Percentiles rank a stretch among this genome's conserved stretches.
phyloP scores from a whole-genome alignment of 2,329 filamentous ascomycete genomes.

The Aspergillus unguis region DNA sequence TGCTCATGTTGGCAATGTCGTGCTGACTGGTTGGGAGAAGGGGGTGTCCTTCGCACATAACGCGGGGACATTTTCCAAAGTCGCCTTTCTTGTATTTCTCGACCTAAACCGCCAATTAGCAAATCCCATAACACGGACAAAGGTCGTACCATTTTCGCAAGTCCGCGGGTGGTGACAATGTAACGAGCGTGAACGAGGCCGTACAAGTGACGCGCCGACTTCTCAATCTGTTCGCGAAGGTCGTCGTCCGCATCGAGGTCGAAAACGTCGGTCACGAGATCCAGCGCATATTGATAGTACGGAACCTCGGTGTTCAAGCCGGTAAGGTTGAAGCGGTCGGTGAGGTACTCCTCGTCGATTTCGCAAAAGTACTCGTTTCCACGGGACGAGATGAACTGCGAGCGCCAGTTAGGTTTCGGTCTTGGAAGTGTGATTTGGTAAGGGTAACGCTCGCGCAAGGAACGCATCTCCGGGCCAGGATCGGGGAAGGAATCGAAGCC shows the following conservation, averaged over 20 bases:
- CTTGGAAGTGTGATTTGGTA: constrained; percentile 3
- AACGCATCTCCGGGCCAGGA: background rate
- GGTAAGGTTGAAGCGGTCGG: constrained; percentile 95
- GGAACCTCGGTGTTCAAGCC: constrained; percentile 96
- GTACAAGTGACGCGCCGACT: constrained; percentile 91
- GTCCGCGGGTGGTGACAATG: constrained; percentile 88
- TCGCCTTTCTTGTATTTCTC: constrained; percentile 99
- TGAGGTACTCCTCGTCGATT: constrained; percentile 98
- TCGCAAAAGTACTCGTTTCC: constrained; percentile 99
- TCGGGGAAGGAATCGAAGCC: background rate
- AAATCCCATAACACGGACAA: background rate
- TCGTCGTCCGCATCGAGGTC: constrained; percentile 98
- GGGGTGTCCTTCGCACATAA: constrained; percentile 89
- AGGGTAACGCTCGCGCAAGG: background rate
- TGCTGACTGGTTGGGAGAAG: constrained; percentile 92
- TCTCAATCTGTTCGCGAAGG: constrained; percentile 96
- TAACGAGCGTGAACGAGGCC: constrained; percentile 94
- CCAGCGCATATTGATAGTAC: constrained; percentile 98
- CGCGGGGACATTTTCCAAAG: constrained; percentile 96
- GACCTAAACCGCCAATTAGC: constrained; percentile 56
- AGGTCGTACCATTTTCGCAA: constrained; percentile 84
- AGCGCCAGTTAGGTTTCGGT: constrained; percentile 11
- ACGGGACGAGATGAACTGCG: constrained; percentile 91
- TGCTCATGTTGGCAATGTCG: constrained; percentile 80
- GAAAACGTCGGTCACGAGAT: constrained; percentile 96